phyloP scores from a whole-genome alignment of 768 basidiomycete genomes.

The Dioszegia crocea region DNA sequence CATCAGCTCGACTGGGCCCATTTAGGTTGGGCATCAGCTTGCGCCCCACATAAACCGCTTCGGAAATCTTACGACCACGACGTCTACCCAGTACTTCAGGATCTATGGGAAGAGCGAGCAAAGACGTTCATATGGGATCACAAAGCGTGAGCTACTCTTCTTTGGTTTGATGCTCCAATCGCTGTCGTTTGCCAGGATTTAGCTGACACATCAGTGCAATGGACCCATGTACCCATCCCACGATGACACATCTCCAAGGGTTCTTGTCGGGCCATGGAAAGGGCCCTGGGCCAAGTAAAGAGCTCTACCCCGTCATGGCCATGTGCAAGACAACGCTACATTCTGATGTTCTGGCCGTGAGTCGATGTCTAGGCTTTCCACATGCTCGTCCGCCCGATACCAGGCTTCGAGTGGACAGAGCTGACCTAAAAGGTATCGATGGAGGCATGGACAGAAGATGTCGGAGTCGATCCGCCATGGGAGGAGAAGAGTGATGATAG shows the following conservation, averaged over 20 bases:
- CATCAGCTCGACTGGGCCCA: conserved; percentile 41
- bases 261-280: conserved; percentile 40
- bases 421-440: conserved; percentile 32
- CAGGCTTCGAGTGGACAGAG: too few species aligned
- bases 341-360: conserved; percentile 37
- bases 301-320: conserved; percentile 41
- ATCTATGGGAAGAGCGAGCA: conserved; percentile 20
- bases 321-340: conserved; percentile 46
- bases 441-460: conserved; percentile 44
- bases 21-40: conserved; percentile 46
- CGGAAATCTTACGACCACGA: conserved; percentile 30
- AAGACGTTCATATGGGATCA: conserved; percentile 49
- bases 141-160: conserved; percentile 30
- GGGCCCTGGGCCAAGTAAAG: conserved; percentile 43
- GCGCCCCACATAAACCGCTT: conserved; percentile 44
- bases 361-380: neutral
- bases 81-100: conserved; percentile 25
- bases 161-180: too few species aligned
- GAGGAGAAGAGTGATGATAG: conserved; percentile 39
- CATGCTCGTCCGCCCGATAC: too few species aligned
- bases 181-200: neutral
- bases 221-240: conserved; percentile 47
- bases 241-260: conserved; percentile 36
- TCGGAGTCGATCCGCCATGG: conserved; percentile 42
- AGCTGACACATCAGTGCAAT: conserved; percentile 27